Base-by-base conservation (phyloP, 1,139 yeast genomes). In the Ogataea hybrid region DNA sequence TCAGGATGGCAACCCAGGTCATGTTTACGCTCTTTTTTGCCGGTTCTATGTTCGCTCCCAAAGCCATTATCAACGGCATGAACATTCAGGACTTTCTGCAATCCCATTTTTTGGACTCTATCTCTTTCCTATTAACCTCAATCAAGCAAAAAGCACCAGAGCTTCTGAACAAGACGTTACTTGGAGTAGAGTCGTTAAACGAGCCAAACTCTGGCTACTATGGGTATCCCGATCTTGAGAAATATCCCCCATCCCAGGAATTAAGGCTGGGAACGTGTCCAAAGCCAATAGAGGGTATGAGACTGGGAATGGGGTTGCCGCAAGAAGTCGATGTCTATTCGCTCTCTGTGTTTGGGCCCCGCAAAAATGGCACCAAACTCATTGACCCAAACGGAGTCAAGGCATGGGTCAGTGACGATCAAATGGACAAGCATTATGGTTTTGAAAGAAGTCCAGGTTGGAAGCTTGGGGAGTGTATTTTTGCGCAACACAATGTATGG, bases 21-120 rank as follows among this genome's bases (percentile, higher is more conserved):
- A 86, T 90, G 92, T 88, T 88, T 61, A 85, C 96, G 0, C 61
- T 87, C 51, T 90, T 90, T 58, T 89, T 85, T 63, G 83, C 85
- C 1, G 97, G 97, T 3, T 70, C 66, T 52, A 58, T 70, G 53
- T 64, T 82, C 69, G 71, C 90, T 73, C 47, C 97, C 89, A 73
- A 82, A 41, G 79, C 92, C 47, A 64, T 69, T 6, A 70, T 90
- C 25, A 75, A 89, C 58, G 90, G 81, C 11, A 68, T 68, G 17
- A 87, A 87, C 56, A 83, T 92, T 48, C 96, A 90, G 59, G 81
- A 80, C 38, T 90, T 74, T 55, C 67, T 90, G 35, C 95, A 88
- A 53, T 58, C 66, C 25, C 84, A 79, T 57, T 88, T 74, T 57
- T 64, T 82, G 21, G 65, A 65, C 12, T 75, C 95, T 0, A 63